phyloP scores from a whole-genome alignment of 768 basidiomycete species.

The Leccinum fibrillosum region DNA sequence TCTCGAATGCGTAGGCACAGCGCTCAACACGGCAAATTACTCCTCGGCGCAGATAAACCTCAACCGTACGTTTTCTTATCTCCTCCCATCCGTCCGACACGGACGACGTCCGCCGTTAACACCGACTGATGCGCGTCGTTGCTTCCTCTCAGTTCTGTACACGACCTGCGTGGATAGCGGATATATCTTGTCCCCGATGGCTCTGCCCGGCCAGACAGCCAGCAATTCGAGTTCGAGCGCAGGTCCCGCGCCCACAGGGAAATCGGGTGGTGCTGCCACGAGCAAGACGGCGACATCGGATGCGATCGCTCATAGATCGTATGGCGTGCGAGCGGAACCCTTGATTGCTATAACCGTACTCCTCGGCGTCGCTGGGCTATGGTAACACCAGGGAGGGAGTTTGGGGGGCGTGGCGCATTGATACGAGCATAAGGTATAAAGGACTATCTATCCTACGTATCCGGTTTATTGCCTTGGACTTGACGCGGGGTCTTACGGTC shows the following conservation, averaged over 20 bases:
- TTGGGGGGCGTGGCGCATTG: background rate
- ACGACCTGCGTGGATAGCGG: conserved; percentile 26
- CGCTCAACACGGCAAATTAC: conserved; percentile 27
- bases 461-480: conserved; percentile 6
- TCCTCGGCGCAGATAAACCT: conserved; percentile 28
- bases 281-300: background rate
- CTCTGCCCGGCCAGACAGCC: conserved; percentile 26
- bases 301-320: background rate
- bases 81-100: background rate
- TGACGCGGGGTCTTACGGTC: background rate
- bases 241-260: background rate
- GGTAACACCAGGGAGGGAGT: conserved; percentile 1
- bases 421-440: background rate
- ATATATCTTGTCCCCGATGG: conserved; percentile 20
- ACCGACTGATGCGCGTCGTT: background rate
- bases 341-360: conserved; percentile 8
- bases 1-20: conserved; percentile 36
- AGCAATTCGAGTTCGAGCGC: conserved; percentile 12
- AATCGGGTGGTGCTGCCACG: background rate
- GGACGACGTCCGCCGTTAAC: background rate
- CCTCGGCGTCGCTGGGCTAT: conserved; percentile 8
- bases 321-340: background rate
- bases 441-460: conserved; percentile 10
- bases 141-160: conserved; percentile 17
- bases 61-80: conserved; percentile 31